Evolutionary conservation across 2,329 filamentous ascomycete genomes (phyloP).

Genomic region (Neopestalotiopsis sp.): DNA sequence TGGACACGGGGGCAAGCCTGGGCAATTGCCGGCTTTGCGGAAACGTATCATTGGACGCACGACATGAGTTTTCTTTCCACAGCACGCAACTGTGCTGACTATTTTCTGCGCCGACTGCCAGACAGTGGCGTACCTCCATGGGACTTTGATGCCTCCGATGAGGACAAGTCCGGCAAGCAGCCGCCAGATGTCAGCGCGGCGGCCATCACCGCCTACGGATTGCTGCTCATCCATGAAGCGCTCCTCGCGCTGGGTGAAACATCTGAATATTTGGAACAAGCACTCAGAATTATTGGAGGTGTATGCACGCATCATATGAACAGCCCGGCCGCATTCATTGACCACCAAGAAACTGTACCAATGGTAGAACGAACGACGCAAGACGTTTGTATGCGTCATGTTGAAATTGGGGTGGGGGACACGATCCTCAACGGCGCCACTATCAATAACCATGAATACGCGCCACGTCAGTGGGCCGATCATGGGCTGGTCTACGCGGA

Average conservation of each 20-base stretch:
- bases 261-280: conserved; percentile 34
- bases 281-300: conserved; percentile 32
- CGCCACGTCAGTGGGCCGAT: conserved; percentile 48
- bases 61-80: conserved; percentile 47
- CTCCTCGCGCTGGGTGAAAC: conserved; percentile 25
- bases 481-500: conserved; percentile 57
- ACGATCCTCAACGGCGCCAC: conserved; percentile 52
- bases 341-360: conserved; percentile 20
- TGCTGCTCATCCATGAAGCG: conserved; percentile 41
- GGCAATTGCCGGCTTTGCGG: conserved; percentile 52
- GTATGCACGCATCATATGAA: conserved; percentile 33
- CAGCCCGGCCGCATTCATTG: conserved; percentile 25
- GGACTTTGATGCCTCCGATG: conserved; percentile 49
- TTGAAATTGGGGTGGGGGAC: conserved; percentile 40
- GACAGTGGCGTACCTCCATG: conserved; percentile 49
- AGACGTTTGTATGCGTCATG: conserved; percentile 23
- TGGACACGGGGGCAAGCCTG: conserved; percentile 57
- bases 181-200: conserved; percentile 45
- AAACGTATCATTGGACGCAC: conserved; percentile 52
- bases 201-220: conserved; percentile 43
- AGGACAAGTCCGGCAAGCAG: conserved; percentile 25
- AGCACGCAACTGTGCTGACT: conserved; percentile 47
- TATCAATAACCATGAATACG: conserved; percentile 52
- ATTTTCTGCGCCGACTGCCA: conserved; percentile 47
- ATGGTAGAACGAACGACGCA: conserved; percentile 30